These are phyloP conservation scores for Blastobotrys buckinghamii DNA, from an alignment of 1,139 yeast genomes.

Conservation along the genomic window DNA sequence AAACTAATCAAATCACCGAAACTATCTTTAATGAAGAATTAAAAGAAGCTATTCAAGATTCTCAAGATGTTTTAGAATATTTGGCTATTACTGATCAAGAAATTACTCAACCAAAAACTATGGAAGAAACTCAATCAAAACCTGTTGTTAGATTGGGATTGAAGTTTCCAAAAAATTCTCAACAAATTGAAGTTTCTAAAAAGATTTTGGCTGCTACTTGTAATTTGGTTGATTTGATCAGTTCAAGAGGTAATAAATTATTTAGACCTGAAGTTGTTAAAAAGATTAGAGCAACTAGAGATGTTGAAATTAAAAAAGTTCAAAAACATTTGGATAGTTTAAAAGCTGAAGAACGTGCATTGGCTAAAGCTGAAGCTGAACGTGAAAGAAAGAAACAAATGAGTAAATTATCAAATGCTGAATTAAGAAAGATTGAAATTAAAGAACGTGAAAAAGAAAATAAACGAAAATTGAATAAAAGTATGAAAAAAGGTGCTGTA, in stretches of 20 bases:
- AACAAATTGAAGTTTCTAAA: conserved; percentile 44
- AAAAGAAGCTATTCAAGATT: conserved; percentile 39
- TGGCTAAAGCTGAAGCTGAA: conserved; percentile 63
- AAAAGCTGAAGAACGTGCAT: conserved; percentile 63
- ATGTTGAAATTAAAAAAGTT: conserved; percentile 57
- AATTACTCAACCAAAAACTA: conserved; percentile 50
- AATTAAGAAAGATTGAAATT: conserved; percentile 63
- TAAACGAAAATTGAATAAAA: conserved; percentile 44
- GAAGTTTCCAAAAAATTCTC: conserved; percentile 41
- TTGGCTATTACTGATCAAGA: conserved; percentile 84
- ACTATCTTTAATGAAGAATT: conserved; percentile 51
- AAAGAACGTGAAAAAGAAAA: conserved; percentile 58
- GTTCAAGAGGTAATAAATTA: conserved; percentile 34
- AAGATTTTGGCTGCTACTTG: conserved; percentile 49
- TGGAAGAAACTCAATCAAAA: conserved; percentile 47
- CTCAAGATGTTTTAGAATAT: conserved; percentile 43
- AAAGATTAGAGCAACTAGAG: conserved; percentile 71
- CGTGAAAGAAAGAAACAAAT: conserved; percentile 50
- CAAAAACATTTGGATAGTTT: conserved; percentile 52
- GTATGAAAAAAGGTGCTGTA: conserved; percentile 25
- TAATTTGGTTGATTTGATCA: conserved; percentile 48
- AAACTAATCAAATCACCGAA: conserved; percentile 74
- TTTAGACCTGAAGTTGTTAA: conserved; percentile 60
- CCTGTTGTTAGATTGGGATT: conserved; percentile 53
- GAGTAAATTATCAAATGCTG: conserved; percentile 53